A percentile compares a stretch with the other conserved stretches of the same genome.
Conservation (phyloP, 2,329 filamentous ascomycete species). For the Nakataea oryzae region DNA sequence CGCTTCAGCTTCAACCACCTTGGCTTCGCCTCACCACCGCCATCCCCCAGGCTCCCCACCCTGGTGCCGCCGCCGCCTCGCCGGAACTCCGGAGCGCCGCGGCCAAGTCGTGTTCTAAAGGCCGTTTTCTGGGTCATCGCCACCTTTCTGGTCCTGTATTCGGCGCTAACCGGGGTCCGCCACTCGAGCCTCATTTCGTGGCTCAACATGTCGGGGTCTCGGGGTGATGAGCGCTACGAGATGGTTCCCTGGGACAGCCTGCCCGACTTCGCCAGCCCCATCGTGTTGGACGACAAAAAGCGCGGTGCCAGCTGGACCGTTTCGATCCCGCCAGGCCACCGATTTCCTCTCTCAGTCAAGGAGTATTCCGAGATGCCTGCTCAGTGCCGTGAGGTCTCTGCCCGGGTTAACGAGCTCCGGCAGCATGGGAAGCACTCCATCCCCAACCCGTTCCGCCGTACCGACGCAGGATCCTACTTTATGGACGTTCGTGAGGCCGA, state of each 20-base stretch:
- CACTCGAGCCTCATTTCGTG: constrained; percentile 11
- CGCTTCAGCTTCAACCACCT: constrained; percentile 59
- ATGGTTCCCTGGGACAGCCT: constrained; percentile 55
- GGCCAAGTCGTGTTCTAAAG: constrained; percentile 47
- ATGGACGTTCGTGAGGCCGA: constrained; percentile 68
- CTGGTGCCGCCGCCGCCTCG: constrained; percentile 51
- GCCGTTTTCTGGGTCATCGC: constrained; percentile 42
- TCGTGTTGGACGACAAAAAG: constrained; percentile 55
- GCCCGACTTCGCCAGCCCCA: constrained; percentile 63
- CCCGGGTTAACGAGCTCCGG: constrained; percentile 41
- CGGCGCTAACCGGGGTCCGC: constrained; percentile 24
- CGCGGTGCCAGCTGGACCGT: constrained; percentile 69
- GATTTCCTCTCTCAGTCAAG: constrained; percentile 55
- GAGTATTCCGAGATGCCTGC: constrained; percentile 62
- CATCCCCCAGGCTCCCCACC: constrained; percentile 60
- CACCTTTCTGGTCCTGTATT: constrained; percentile 39
- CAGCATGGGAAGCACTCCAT: constrained; percentile 25
- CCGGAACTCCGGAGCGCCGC: constrained; percentile 46
- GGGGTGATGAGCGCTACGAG: constrained; percentile 42
- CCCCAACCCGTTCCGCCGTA: neutral
- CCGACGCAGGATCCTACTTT: constrained; percentile 49
- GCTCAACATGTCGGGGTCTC: neutral
- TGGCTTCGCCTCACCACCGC: constrained; percentile 54
- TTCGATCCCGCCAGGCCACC: constrained; percentile 56
- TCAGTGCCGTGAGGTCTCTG: constrained; percentile 55